Evolutionary conservation across 305 asterid genomes (phyloP).

Genomic region (Euphrasia arctica): DNA sequence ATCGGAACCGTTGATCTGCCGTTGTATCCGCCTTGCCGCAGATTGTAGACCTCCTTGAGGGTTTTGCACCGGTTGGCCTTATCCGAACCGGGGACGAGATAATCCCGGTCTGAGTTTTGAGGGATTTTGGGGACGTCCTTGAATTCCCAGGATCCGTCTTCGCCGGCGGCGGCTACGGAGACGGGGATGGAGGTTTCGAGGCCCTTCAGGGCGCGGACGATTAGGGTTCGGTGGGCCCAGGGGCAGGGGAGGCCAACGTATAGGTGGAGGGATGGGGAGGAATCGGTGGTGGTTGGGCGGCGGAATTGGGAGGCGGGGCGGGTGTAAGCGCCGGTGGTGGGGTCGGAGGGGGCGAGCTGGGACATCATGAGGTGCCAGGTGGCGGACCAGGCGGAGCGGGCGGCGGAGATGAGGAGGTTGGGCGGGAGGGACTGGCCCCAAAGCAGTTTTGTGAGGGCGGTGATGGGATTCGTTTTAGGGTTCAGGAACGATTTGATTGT

Average conservation of each 20-base stretch:
- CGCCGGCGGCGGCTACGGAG: constrained; percentile 74
- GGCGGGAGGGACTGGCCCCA: constrained; percentile 97
- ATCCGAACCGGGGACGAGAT: constrained; percentile 48
- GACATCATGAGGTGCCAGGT: constrained; percentile 96
- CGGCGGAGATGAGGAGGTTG: constrained; percentile 82
- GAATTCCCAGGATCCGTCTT: constrained; percentile 85
- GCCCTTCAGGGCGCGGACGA: constrained; percentile 89
- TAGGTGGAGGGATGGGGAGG: constrained; percentile 42
- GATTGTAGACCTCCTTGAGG: constrained; percentile 61
- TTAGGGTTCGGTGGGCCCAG: constrained; percentile 90
- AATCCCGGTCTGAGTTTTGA: constrained; percentile 15
- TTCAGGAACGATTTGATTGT: constrained; percentile 33
- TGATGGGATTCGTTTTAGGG: constrained; percentile 40
- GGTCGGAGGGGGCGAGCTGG: constrained; percentile 93
- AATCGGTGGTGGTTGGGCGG: constrained; percentile 33
- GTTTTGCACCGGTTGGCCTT: constrained; percentile 61
- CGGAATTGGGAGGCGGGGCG: constrained; percentile 88
- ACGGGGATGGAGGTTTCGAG: constrained; percentile 59
- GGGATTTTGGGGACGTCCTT: constrained; percentile 11
- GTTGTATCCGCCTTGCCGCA: constrained; percentile 58
- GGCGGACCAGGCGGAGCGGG: constrained; percentile 86
- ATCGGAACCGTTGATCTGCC: constrained; percentile 88
- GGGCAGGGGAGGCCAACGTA: constrained; percentile 51
- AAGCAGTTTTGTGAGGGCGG: constrained; percentile 63
- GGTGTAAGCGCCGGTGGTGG: constrained; percentile 60